Base-by-base conservation (phyloP, 2,329 filamentous ascomycete species). In the Ploettnerulaceae sp. region DNA sequence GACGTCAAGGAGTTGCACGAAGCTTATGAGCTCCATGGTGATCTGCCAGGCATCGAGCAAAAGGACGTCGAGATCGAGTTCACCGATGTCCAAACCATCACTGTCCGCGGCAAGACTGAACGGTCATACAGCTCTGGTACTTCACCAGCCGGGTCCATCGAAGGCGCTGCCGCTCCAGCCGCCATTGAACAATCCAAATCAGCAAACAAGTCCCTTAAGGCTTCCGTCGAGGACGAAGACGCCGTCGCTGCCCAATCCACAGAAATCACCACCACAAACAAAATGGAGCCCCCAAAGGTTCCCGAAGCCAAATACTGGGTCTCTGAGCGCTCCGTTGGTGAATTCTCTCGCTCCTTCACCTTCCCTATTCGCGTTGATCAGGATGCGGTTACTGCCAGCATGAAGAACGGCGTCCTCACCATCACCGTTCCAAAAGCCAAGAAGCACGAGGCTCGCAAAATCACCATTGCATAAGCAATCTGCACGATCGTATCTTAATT, bases 21-120 rank as follows among this genome's bases (percentile, higher is more conserved):
- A 5, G 65, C 71, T 53, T 91, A 89, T 63, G 82, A 91, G 67
- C 81, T 91, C 15, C 80, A 90, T 59, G 87, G 86, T 59, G 86
- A 91, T 67, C 78, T 91, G 5, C 82, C 86, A 0, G 87, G 87
- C 45, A 72, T 90, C 57, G 76, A 77, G 53, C 85, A 87, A 69
- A 80, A 86, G 58, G 73, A 89, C 60, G 71, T 93, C 61, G 71
- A 76, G 63, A 85, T 91, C 62, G 86, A 91, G 62, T 91, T 90
- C 73, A 82, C 79, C 48, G 86, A 91, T 63, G 72, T 76, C 32
- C 82, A 86, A 69, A 89, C 84, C 12, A 70, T 91, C 33, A 74
- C 79, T 53, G 73, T 93, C 64, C 79, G 77, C 48, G 87, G 87
- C 61, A 79, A 74, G 54, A 75, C 80, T 46, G 85, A 89, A 67